These are phyloP conservation scores for Coniosporium tulheliwenetii DNA, from an alignment of 2,329 filamentous ascomycete genomes.

Conservation along the genomic window DNA sequence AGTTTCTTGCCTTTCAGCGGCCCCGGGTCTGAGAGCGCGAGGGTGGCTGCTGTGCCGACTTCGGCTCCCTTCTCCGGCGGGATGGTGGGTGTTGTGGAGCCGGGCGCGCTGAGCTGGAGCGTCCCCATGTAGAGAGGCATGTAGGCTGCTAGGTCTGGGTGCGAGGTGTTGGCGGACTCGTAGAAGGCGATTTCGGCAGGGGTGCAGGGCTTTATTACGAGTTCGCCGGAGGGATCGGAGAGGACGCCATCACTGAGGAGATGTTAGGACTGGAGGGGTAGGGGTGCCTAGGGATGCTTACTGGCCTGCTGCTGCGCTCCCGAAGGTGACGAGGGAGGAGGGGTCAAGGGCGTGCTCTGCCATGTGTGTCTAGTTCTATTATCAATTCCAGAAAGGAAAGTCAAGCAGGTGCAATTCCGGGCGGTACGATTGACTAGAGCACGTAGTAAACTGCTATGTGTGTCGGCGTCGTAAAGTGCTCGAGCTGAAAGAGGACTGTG, in stretches of 20 bases:
- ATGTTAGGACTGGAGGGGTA: conserved; percentile 1
- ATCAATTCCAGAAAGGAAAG: too few species aligned
- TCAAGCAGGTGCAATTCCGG: too few species aligned
- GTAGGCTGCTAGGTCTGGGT: conserved; percentile 60
- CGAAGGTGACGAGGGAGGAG: conserved; percentile 51
- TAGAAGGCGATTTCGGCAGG: conserved; percentile 80
- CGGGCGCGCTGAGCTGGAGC: conserved; percentile 46
- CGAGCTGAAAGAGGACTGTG: too few species aligned
- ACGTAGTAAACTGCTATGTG: too few species aligned
- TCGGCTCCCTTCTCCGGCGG: neutral
- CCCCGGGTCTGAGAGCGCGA: conserved; percentile 9
- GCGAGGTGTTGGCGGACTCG: conserved; percentile 48
- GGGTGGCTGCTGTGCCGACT: neutral
- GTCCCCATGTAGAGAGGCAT: conserved; percentile 80
- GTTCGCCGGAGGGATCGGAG: conserved; percentile 63
- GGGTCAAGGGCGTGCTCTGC: conserved; percentile 28
- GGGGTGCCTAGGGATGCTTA: conserved; percentile 29
- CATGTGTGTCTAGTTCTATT: neutral
- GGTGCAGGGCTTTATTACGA: conserved; percentile 92
- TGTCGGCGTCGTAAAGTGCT: too few species aligned
- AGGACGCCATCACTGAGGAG: conserved; percentile 67
- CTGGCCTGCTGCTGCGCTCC: conserved; percentile 72
- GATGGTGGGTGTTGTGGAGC: neutral
- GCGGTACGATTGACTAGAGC: too few species aligned
- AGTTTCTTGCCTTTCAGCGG: conserved; percentile 45